Evolutionary conservation across 495 filamentous ascomycete species (phyloP), one percentile per base, ranked within the genome.

Genomic region (Collariella sp.): DNA sequence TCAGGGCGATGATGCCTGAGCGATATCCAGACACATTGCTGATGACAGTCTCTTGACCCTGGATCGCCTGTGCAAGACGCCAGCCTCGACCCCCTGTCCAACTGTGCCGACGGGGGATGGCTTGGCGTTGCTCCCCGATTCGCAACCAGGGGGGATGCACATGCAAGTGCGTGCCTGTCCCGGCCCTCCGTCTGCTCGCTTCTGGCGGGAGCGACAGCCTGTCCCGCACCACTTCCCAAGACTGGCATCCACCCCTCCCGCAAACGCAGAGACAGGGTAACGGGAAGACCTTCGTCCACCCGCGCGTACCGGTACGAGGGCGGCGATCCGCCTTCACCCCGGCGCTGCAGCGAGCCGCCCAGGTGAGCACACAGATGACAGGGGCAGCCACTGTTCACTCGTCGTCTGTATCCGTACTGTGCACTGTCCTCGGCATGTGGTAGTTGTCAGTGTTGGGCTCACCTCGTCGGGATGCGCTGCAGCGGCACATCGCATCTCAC

Each of bases 111-210:
- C 53, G 29, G 23, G 16, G 35, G 9, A 41, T 34, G 18, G 24
- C 56, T 55, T 48, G 50, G 50, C 44, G 35, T 31, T 34, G 35
- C 16, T 50, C 36, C 36, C 48, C n/a, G 20, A n/a, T 19, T 42
- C 12, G 52, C 34, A 34, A 39, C 38, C 19, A 40, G 20, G 16
- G 33, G 12, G 39, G 31, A 26, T 46, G 48, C 42, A 19, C 46
- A 50, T 66, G 63, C 63, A 63, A 63, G 60, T 66, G 60, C 60
- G 60, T 66, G 60, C 60, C 63, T 66, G 60, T 60, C 63, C 60
- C 47, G 52, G 54, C 52, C 49, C n/a, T n/a, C n/a, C n/a, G 62
- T 20, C 62, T 57, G 38, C 49, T 34, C 24, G 49, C 42, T 59
- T 47, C 54, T 55, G 35, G 35, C 59, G 55, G 62, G 60, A 60